A percentile compares a stretch with the other conserved stretches of the same genome.
These are phyloP conservation scores for Blastobotrys petasosporus DNA, from an alignment of 1,139 yeast species.

Conservation along the genomic window DNA sequence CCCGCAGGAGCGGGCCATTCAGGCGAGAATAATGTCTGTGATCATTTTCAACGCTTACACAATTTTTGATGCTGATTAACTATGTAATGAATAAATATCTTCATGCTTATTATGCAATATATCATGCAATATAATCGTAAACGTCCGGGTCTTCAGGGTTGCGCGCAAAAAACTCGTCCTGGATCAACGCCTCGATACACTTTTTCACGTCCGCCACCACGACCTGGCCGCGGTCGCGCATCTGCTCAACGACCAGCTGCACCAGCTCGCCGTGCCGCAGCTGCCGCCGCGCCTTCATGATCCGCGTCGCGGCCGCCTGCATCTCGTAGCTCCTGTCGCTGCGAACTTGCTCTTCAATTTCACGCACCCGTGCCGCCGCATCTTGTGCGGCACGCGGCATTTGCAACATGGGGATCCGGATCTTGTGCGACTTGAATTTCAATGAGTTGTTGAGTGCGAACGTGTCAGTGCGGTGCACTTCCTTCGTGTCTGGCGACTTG, in stretches of 20 bases:
- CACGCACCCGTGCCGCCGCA: slow-evolving; percentile 8
- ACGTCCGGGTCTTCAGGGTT: slow-evolving; percentile 7
- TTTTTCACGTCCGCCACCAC: slow-evolving; percentile 30
- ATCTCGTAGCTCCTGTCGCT: slow-evolving; percentile 33
- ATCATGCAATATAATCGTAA: slow-evolving; percentile 13
- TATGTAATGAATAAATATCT: not conserved
- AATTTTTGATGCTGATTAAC: slow-evolving; percentile 67
- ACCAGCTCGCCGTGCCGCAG: slow-evolving; percentile 35
- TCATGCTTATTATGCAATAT: too few species aligned
- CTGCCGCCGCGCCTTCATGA: slow-evolving; percentile 31
- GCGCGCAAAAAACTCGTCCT: slow-evolving; percentile 31
- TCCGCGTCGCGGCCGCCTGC: slow-evolving; percentile 35
- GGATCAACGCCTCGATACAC: slow-evolving; percentile 32
- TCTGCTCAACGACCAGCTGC: slow-evolving; percentile 27
- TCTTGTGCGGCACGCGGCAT: not conserved
- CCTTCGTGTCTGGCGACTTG: slow-evolving; percentile 25
- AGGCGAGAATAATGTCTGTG: slow-evolving; percentile 78
- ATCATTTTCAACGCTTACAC: slow-evolving; percentile 78
- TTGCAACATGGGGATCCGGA: slow-evolving; percentile 33
- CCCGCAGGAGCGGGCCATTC: slow-evolving; percentile 73
- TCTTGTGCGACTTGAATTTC: slow-evolving; percentile 25
- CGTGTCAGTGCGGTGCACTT: slow-evolving; percentile 22
- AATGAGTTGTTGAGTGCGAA: slow-evolving; percentile 32
- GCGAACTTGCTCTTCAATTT: slow-evolving; percentile 21
- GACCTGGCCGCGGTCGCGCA: slow-evolving; percentile 28